Percentiles rank a stretch among this genome's conserved stretches.
These are phyloP conservation scores for Globisporangium iwayamae DNA, from an alignment of 352 stramenopile species.

Conservation along the genomic window DNA sequence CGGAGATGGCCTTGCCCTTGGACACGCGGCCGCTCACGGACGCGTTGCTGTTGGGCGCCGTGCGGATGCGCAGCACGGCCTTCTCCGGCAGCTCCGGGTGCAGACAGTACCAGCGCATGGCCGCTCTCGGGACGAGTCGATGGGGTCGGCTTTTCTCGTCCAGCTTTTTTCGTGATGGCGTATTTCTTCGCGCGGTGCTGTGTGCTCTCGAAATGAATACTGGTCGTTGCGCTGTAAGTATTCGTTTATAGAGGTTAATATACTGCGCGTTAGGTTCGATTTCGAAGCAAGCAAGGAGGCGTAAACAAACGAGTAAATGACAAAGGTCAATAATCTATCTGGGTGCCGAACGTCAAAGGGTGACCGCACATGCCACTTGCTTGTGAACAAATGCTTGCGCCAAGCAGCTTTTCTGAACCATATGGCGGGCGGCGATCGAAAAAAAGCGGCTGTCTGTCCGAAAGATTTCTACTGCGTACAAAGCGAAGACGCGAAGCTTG, in stretches of 20 bases:
- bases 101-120: conserved; percentile 75
- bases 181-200: neutral
- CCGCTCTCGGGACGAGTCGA: neutral
- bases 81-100: conserved; percentile 49
- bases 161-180: neutral
- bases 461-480: neutral
- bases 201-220: neutral
- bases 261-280: too few species aligned
- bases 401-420: conserved; percentile 9
- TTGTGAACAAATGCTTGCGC: neutral
- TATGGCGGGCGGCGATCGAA: neutral
- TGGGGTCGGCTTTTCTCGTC: neutral
- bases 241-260: too few species aligned
- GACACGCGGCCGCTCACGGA: conserved; percentile 35
- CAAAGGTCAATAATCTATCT: too few species aligned
- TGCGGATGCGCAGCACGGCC: conserved; percentile 62
- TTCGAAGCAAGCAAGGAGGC: too few species aligned
- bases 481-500: too few species aligned
- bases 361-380: neutral
- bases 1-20: conserved; percentile 47
- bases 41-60: conserved; percentile 42
- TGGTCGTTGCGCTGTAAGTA: neutral
- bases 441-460: neutral
- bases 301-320: too few species aligned
- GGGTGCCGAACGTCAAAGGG: too few species aligned